Conservation (phyloP, 2,329 filamentous ascomycete genomes). For the Cercospora sojina region DNA sequence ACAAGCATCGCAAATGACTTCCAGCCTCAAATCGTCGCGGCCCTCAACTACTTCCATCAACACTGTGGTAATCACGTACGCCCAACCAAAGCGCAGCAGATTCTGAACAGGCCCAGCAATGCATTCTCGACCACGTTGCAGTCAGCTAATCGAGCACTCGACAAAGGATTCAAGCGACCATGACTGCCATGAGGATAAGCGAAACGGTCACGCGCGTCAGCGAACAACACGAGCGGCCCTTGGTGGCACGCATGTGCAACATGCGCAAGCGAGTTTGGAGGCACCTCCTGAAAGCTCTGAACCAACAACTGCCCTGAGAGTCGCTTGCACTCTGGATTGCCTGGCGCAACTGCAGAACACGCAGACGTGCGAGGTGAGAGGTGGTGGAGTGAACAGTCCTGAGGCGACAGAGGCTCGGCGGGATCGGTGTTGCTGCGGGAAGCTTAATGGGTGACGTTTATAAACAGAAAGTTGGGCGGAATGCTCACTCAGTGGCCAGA, state of each 20-base stretch:
- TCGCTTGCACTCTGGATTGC: background rate
- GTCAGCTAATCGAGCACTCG: background rate
- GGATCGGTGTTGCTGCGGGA: slow-evolving; percentile 6
- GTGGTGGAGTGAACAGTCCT: background rate
- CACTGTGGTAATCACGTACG: background rate
- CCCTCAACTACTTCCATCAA: background rate
- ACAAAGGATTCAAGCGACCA: background rate
- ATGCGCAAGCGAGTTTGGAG: background rate
- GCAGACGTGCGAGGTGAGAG: background rate
- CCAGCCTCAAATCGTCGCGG: background rate
- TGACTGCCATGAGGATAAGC: no score
- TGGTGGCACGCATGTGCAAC: background rate
- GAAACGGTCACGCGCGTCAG: background rate
- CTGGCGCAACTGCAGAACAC: background rate
- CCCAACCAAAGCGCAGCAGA: background rate
- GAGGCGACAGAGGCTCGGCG: background rate
- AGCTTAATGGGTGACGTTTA: background rate
- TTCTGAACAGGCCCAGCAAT: background rate
- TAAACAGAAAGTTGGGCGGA: background rate
- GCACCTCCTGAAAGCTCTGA: background rate
- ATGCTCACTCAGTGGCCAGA: background rate
- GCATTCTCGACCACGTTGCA: background rate
- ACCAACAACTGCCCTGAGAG: background rate
- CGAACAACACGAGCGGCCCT: background rate
- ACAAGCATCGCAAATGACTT: background rate